Conservation (phyloP, 257 asterid genomes). For the Thymus mandschuricus region DNA sequence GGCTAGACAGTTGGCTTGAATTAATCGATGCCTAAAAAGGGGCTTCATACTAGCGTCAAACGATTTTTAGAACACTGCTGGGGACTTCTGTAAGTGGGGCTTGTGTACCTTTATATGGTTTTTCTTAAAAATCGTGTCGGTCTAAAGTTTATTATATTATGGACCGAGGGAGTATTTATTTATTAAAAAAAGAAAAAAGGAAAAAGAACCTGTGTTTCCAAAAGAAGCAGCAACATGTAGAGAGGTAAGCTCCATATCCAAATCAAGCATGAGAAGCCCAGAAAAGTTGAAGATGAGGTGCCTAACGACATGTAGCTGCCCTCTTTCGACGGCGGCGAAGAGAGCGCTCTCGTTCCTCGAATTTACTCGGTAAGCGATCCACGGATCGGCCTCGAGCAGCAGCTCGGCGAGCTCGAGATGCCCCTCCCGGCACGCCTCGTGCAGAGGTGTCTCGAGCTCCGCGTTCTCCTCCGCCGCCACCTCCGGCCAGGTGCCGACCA, state of each 20-base stretch:
- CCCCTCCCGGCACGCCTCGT: slow-evolving; percentile 61
- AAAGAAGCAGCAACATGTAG: slow-evolving; percentile 57
- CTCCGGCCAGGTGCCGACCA: slow-evolving; percentile 37
- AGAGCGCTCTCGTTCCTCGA: slow-evolving; percentile 37
- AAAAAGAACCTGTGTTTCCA: slow-evolving; percentile 43
- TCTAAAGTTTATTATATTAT: too few species aligned
- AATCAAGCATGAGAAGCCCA: slow-evolving; percentile 39
- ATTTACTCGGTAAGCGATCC: slow-evolving; percentile 37
- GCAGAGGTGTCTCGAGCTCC: slow-evolving; percentile 51
- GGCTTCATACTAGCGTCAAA: too few species aligned
- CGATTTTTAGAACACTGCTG: too few species aligned
- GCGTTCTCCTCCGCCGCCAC: slow-evolving; percentile 44
- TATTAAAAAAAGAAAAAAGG: not conserved
- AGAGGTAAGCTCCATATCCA: slow-evolving; percentile 40
- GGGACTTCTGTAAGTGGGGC: too few species aligned
- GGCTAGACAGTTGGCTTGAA: too few species aligned
- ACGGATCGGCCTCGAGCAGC: slow-evolving; percentile 36
- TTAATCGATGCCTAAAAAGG: too few species aligned
- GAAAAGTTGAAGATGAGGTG: slow-evolving; percentile 27
- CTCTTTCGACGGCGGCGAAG: slow-evolving; percentile 47
- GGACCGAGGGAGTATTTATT: not conserved
- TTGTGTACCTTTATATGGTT: too few species aligned
- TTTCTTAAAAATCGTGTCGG: too few species aligned
- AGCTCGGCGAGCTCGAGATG: slow-evolving; percentile 35
- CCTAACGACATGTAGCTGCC: slow-evolving; percentile 37